Conservation (phyloP, 148 eudicot genomes). For the Spergularia marina region DNA sequence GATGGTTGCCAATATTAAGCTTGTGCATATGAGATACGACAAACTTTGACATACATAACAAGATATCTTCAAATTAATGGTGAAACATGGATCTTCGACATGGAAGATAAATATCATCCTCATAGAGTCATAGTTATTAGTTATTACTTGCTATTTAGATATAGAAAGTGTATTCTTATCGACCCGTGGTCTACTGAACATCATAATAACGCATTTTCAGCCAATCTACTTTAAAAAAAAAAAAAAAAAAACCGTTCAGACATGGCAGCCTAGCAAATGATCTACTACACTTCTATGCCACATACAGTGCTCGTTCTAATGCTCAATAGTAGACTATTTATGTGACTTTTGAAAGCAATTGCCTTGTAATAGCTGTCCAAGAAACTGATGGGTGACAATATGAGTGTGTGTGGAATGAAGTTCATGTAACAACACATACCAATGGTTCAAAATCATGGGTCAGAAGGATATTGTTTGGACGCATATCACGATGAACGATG, state of each 20-base stretch:
- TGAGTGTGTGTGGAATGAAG: not conserved
- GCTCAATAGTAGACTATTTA: not conserved
- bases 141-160: no score
- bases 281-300: not conserved
- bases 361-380: not conserved
- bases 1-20: not conserved
- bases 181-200: not conserved
- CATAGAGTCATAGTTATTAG: no score
- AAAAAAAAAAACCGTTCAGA: not conserved
- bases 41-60: not conserved
- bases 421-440: slow-evolving; percentile 36
- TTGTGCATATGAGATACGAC: not conserved
- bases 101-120: no score
- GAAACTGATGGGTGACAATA: not conserved
- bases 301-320: not conserved
- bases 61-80: no score
- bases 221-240: not conserved
- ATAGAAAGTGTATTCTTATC: no score
- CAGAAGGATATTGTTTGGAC: slow-evolving; percentile 83
- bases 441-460: slow-evolving; percentile 93
- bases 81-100: no score
- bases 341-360: not conserved
- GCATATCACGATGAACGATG: slow-evolving; percentile 88
- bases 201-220: not conserved
- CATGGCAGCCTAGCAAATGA: not conserved